Evolutionary conservation across 495 filamentous ascomycete genomes (phyloP), one percentile per base, ranked within the genome.

Genomic region (Neurospora tetrasperma): DNA sequence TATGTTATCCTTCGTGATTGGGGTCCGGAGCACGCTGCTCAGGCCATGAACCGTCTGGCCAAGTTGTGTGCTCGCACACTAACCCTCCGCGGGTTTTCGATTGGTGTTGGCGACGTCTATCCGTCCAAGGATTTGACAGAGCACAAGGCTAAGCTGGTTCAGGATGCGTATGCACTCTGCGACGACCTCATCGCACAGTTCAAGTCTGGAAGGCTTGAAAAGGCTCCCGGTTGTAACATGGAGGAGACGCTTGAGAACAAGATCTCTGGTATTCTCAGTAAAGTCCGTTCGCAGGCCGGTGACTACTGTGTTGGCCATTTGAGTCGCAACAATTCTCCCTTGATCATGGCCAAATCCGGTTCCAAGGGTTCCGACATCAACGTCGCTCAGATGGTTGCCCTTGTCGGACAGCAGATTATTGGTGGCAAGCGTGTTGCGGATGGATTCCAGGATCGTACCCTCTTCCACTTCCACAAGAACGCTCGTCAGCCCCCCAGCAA

Each of bases 391-490:
- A 99, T 99, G 96, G 91, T 98, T 80, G 94, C 96, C 42, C 90
- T 93, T 75, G 96, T 99, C 75, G 96, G 96, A 73, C 96, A 99
- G 80, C 96, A 99, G 77, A 97, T 98, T 86, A 98, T 99, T 77
- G 90, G 90, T 46, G 94, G 94, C 70, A 90, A 92, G 76, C 95
- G 96, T 89, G 96, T 99, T 31, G 88, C 92, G 46, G 93, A 98
- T 83, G 96, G 96, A 27, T 99, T 99, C 84, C 94, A 98, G 78
- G 93, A 98, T 81, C 89, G 96, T 73, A 97, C 90, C 46, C 82
- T 98, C 23, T 96, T 96, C 42, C 96, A 98, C 81, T 99, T 98
- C 80, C 91, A 93, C 20, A 98, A 98, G 80, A 93, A 93, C 76
- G 89, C 93, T 23, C 91, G 94, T 31, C 90, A 94, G 76, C 93